phyloP scores from a whole-genome alignment of 495 filamentous ascomycete species.

The Cryomyces antarcticus region DNA sequence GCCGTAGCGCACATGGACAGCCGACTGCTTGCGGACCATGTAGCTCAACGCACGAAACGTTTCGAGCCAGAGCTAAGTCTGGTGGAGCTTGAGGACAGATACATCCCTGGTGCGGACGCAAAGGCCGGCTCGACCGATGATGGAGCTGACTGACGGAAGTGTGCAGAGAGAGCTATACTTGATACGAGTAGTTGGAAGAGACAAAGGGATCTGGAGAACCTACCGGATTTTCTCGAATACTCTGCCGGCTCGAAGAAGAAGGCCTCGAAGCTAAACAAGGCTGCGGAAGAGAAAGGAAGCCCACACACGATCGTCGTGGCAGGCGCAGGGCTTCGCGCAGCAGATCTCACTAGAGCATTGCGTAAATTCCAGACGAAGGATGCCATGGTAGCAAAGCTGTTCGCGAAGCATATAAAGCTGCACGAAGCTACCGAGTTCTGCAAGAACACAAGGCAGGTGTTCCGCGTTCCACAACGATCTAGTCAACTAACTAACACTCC shows the following conservation, averaged over 20 bases:
- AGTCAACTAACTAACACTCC: not conserved
- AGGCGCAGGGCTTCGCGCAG: slow-evolving; percentile 58
- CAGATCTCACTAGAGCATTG: slow-evolving; percentile 56
- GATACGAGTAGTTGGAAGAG: slow-evolving; percentile 59
- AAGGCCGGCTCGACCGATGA: not conserved
- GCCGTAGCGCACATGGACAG: slow-evolving; percentile 61
- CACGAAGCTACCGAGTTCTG: slow-evolving; percentile 66
- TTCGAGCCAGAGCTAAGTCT: slow-evolving; percentile 60
- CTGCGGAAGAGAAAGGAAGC: slow-evolving; percentile 48
- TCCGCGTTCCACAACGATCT: not conserved
- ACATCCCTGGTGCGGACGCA: slow-evolving; percentile 43
- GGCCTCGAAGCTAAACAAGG: slow-evolving; percentile 21
- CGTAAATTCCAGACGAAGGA: slow-evolving; percentile 61
- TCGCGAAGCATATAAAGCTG: slow-evolving; percentile 95
- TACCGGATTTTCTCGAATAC: slow-evolving; percentile 57
- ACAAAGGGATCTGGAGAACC: slow-evolving; percentile 39
- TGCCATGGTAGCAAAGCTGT: slow-evolving; percentile 65
- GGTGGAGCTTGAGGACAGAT: slow-evolving; percentile 64
- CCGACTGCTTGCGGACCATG: slow-evolving; percentile 63
- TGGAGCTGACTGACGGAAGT: not conserved
- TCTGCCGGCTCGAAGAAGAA: slow-evolving; percentile 1
- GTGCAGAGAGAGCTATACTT: slow-evolving; percentile 25
- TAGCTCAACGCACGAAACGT: slow-evolving; percentile 56
- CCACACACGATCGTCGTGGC: slow-evolving; percentile 78
- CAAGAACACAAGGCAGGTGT: slow-evolving; percentile 31